Conservation (phyloP, 176 grass and related monocot genomes). For the Neostapfia colusana region DNA sequence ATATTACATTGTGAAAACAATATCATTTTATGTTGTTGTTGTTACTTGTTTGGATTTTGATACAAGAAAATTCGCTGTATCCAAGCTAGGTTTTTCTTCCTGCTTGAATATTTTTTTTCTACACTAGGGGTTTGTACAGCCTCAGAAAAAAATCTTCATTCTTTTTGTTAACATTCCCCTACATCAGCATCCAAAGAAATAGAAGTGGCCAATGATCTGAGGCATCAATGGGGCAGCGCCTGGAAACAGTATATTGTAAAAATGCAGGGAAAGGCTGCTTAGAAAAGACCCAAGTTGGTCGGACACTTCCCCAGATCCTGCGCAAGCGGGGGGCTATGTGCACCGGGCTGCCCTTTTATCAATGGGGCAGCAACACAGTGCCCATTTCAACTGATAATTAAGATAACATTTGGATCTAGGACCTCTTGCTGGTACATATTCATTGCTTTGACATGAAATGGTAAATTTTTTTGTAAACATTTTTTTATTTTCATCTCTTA, state of each 20-base stretch:
- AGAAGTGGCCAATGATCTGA: background rate
- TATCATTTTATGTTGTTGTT: background rate
- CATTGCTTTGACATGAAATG: background rate
- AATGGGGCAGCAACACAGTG: background rate
- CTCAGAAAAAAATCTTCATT: background rate
- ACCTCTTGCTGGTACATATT: conserved; percentile 4
- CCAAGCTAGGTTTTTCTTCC: background rate
- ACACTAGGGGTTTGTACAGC: background rate
- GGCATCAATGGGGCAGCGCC: background rate
- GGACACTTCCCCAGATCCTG: no score
- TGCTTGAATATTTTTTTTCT: background rate
- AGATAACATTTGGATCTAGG: conserved; percentile 1
- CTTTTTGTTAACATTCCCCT: background rate
- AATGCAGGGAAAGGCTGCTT: no score
- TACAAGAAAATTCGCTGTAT: background rate
- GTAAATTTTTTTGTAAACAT: background rate
- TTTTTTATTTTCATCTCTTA: conserved; percentile 50
- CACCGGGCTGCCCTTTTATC: no score
- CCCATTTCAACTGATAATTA: background rate
- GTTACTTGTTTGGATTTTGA: background rate
- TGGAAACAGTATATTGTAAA: no score
- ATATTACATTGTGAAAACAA: conserved; percentile 22
- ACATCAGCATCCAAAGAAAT: background rate
- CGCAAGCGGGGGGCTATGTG: no score
- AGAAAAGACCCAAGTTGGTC: no score